phyloP scores from a whole-genome alignment of 164 flowering plant genomes.

The Amborella trichopoda region DNA sequence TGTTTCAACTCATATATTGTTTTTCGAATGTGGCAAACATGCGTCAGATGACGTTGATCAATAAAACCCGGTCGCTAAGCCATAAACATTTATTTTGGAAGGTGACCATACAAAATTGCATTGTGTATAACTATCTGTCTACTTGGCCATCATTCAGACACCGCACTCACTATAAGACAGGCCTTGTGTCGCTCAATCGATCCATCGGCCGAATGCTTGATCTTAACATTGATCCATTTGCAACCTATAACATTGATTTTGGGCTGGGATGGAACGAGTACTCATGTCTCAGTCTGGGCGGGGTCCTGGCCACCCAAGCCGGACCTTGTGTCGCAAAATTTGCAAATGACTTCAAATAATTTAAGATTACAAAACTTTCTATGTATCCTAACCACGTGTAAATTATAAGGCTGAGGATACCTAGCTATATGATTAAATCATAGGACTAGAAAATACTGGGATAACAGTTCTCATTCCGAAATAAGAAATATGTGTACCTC shows the following conservation, averaged over 20 bases:
- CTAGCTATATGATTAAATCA: too few species aligned
- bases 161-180: neutral
- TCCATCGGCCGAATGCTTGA: neutral
- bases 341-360: too few species aligned
- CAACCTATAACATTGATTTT: too few species aligned
- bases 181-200: neutral
- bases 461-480: too few species aligned
- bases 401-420: too few species aligned
- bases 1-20: neutral
- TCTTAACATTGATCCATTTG: neutral
- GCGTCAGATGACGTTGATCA: neutral
- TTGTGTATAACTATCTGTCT: neutral
- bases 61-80: neutral
- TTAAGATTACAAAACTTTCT: too few species aligned
- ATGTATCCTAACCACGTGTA: too few species aligned
- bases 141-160: neutral
- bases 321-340: too few species aligned
- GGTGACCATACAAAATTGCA: neutral
- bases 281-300: too few species aligned
- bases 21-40: neutral
- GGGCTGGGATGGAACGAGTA: neutral
- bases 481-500: too few species aligned
- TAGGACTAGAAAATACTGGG: too few species aligned
- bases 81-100: neutral
- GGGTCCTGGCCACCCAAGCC: too few species aligned